phyloP scores from a whole-genome alignment of 225 moss, liverwort and hornwort genomes.

The Straminergon stramineum region DNA sequence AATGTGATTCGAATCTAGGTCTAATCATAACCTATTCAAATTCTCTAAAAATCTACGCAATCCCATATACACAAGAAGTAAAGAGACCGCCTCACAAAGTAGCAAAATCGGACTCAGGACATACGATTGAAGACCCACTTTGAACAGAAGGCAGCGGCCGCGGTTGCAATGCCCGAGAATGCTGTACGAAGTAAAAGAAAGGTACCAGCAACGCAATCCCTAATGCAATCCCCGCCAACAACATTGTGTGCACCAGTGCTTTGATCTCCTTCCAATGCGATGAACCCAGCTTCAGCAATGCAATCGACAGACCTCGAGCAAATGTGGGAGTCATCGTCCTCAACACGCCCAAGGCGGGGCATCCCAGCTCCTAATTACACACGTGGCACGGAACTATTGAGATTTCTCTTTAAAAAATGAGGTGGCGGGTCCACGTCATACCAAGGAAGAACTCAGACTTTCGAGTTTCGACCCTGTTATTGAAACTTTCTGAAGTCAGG shows the following conservation, averaged over 20 bases:
- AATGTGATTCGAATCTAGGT: neutral
- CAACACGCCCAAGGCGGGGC: neutral
- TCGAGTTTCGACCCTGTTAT: neutral
- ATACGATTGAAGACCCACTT: constrained; percentile 7
- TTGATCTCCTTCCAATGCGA: neutral
- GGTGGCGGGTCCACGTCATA: neutral
- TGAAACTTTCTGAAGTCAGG: neutral
- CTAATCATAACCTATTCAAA: neutral
- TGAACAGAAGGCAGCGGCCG: constrained; percentile 25
- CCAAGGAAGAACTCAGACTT: neutral
- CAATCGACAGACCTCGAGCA: neutral
- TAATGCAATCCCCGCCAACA: constrained; percentile 8
- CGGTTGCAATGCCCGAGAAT: constrained; percentile 4
- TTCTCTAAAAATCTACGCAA: neutral
- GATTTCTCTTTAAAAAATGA: neutral
- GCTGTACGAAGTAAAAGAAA: neutral
- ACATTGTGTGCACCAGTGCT: neutral
- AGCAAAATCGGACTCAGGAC: neutral
- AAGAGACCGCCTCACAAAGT: neutral
- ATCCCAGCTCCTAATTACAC: neutral
- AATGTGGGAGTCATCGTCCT: neutral
- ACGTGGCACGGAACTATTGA: neutral
- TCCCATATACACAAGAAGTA: neutral
- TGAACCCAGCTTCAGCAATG: neutral
- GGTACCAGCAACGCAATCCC: constrained; percentile 17